Base-by-base conservation (phyloP, 768 basidiomycete species). In the Ramaria sp. region DNA sequence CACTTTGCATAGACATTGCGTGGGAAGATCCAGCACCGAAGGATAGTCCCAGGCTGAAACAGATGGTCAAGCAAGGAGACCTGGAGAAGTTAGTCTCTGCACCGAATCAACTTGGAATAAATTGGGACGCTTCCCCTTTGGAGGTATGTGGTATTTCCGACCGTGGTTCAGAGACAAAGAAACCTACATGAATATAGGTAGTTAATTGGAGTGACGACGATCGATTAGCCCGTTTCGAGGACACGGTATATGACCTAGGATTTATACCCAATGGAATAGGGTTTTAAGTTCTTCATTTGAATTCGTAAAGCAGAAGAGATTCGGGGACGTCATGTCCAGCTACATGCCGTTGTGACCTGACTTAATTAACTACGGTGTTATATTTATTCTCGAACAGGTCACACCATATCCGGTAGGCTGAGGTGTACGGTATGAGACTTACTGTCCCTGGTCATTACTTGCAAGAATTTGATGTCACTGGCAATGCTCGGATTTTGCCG, bases 1-100 rank as follows among this genome's bases (percentile, higher is more conserved):
- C 63, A 0, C 54, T 65, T 33, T 64, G 64, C 33, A 62, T 64
- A 24, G 62, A 64, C 47, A 37, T 60, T 13, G 30, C 39, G 13
- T 62, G 59, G 59, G 60, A 61, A 19, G 60, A 61, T 53, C 60
- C 60, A n/a, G 27, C 27, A n/a, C 27, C 31, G 6, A 27, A 27
- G 24, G 48, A 49, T 30, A 9, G 2, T 17, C 42, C 42, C 2
- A 43, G 42, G n/a, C 10, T 4, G 17, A 43, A 43, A 9, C 42
- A 43, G 13, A n/a, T 19, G 42, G 7, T 43, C n/a, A 43, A 19
- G n/a, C 2, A 43, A 19, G 42, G 42, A 43, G 13, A 43, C 20
- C 11, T 2, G 42, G 42, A 43, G 20, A 43, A 43, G 20, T 17
- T 43, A 43, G 42, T 43, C 20, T 22, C 42, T 43, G 20, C 17